Evolutionary conservation across 2,329 filamentous ascomycete genomes (phyloP).

Genomic region (Anthostomella pinea): DNA sequence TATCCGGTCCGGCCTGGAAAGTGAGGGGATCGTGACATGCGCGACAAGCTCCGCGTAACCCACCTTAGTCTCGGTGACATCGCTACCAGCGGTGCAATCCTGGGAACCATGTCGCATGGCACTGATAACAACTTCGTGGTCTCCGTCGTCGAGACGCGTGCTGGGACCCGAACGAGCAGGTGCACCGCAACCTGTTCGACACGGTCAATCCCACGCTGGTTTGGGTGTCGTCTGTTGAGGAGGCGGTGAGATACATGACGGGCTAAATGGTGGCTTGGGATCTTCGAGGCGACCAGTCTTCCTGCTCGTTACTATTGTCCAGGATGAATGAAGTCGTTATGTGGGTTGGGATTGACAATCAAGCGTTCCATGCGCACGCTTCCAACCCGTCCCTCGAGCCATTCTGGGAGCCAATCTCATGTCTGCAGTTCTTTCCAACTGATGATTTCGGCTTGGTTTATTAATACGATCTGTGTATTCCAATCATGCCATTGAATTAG

Average conservation of each 20-base stretch:
- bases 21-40: conserved; percentile 10
- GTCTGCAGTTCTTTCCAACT: too few species aligned
- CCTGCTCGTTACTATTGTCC: too few species aligned
- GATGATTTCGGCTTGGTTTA: too few species aligned
- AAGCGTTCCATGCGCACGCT: too few species aligned
- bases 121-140: conserved; percentile 16
- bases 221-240: conserved; percentile 27
- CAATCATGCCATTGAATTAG: too few species aligned
- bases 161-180: conserved; percentile 13
- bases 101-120: conserved; percentile 12
- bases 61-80: conserved; percentile 12
- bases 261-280: too few species aligned
- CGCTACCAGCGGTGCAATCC: conserved; percentile 11
- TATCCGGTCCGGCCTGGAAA: conserved; percentile 7
- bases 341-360: too few species aligned
- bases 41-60: conserved; percentile 8
- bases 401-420: too few species aligned
- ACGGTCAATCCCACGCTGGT: conserved; percentile 6
- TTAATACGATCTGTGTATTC: too few species aligned
- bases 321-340: too few species aligned
- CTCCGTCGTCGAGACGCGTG: conserved; percentile 14
- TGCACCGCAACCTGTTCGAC: conserved; percentile 2
- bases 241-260: conserved; percentile 28
- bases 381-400: too few species aligned
- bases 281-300: too few species aligned